Base-by-base conservation (phyloP, 1,139 yeast genomes). In the Meyerozyma carpophila region DNA sequence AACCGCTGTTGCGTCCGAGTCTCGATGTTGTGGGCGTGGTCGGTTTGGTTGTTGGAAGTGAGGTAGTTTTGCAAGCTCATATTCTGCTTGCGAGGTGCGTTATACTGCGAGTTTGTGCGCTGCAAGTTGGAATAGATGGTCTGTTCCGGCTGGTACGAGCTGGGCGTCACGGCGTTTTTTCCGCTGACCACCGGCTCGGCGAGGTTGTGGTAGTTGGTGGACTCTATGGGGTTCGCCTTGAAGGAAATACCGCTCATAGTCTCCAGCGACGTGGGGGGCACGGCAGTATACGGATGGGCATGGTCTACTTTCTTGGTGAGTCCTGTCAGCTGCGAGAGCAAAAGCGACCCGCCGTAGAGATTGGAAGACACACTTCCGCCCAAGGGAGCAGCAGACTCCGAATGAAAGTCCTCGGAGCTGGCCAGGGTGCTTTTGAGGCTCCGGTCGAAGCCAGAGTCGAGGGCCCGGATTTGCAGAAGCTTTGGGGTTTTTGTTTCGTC, bases 1-100 rank as follows among this genome's bases (percentile, higher is more conserved):
- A 87, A 71, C 49, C 84, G 76, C 55, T 86, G 93, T 56, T 87
- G 95, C 0, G 95, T 86, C 61, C 95, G 73, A 0, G 89, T 82
- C 43, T 81, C 83, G 32, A 52, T 47, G 32, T 54, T 56, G 36
- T 53, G 52, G 32, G 53, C 49, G 25, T 36, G 39, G 36, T 39
- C 44, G 21, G 27, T 29, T 14, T 37, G 36, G 40, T 37, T 47
- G 41, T 36, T 43, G 29, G 48, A 45, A 29, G 13, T 13, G 4
- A 37, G 29, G 39, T 24, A 25, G 39, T 24, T 37, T 7, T 11
- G 21, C 29, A 34, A 21, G 37, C 21, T 34, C 26, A 34, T 13
- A 13, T 34, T 34, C 9, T 34, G 37, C 13, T 11, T 16, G n/a
- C 25, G 13, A 21, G 37, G 26, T 11, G 37, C 37, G 9, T 18